Base-by-base conservation (phyloP, 2,329 filamentous ascomycete species). In the Beauveria australis region DNA sequence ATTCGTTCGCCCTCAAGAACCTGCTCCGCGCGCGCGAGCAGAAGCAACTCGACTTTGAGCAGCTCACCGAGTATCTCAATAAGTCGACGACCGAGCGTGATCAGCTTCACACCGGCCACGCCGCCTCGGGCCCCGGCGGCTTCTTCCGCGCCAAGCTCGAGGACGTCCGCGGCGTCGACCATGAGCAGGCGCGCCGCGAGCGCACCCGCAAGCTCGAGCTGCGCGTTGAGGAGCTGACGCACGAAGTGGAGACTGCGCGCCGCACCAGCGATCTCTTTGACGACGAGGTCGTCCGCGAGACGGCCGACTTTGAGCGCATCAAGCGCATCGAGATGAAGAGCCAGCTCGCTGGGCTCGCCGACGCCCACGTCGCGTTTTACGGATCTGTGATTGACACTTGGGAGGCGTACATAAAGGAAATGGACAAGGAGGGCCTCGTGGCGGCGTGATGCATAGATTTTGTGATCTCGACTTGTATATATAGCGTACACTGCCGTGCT, bases 21-120 rank as follows among this genome's bases (percentile, higher is more conserved):
- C 86, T 99, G 5, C 85, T 99, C 64, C 96, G 96, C 73, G 91
- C 91, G 1, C 88, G 94, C 41, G 94, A 99, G 77, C 92, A 95
- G 77, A 99, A 99, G 73, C 94, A 99, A 73, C 88, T 99, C 61
- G 94, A 99, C 76, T 96, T 93, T 70, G 94, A 99, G 76, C 92
- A 91, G 65, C 81, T 99, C 40, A 96, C 92, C 30, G 93, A 97
- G 72, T 97, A 97, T 74, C 89, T 97, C 59, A 90, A 90, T 76
- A 96, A 96, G 73, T 91, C 91, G 1, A 91, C 91, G 3, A 78
- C 86, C 3, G 94, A 99, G 74, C 88, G 92, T 53, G 94, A 99
- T 74, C 80, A 83, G 18, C 84, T 96, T 3, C 80, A 81, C 9
- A 84, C 85, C 0, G 85, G 86, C 12, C 85, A 88, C 66, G 68